Conservation (phyloP, 345 rosid genomes). For the Salix exigua region DNA sequence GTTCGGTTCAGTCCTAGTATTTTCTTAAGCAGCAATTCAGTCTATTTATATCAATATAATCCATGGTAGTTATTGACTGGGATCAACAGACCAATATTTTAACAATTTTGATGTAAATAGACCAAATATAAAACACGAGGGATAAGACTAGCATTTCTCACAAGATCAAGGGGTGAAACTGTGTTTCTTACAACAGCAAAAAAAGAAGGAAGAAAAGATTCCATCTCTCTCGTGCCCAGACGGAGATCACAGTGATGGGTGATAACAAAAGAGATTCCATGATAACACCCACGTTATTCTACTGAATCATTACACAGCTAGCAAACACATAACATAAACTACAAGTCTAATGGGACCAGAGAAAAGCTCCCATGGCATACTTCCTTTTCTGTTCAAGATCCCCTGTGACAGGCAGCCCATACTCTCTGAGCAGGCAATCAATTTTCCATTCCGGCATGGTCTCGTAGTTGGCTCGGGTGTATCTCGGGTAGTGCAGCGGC, state of each 20-base stretch:
- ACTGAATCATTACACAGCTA: not conserved
- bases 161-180: not conserved
- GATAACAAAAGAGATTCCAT: not conserved
- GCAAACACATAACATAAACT: too few species aligned
- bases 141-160: not conserved
- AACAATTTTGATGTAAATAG: too few species aligned
- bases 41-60: not conserved
- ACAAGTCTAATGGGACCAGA: constrained; percentile 7
- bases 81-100: too few species aligned
- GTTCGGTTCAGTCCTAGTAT: not conserved
- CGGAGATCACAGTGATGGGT: not conserved
- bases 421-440: not conserved
- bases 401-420: not conserved
- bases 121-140: too few species aligned
- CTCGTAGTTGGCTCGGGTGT: not conserved
- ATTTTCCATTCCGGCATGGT: not conserved
- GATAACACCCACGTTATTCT: too few species aligned
- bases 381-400: constrained; percentile 21
- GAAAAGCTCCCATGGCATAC: constrained; percentile 21
- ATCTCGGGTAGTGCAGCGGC: not conserved
- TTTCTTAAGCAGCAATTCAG: not conserved
- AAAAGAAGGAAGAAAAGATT: too few species aligned
- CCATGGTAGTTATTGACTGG: too few species aligned
- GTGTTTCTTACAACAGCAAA: not conserved
- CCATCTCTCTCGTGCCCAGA: not conserved